phyloP scores from a whole-genome alignment of 2,329 filamentous ascomycete genomes.

The Phaeosphaeriaceae sp. region DNA sequence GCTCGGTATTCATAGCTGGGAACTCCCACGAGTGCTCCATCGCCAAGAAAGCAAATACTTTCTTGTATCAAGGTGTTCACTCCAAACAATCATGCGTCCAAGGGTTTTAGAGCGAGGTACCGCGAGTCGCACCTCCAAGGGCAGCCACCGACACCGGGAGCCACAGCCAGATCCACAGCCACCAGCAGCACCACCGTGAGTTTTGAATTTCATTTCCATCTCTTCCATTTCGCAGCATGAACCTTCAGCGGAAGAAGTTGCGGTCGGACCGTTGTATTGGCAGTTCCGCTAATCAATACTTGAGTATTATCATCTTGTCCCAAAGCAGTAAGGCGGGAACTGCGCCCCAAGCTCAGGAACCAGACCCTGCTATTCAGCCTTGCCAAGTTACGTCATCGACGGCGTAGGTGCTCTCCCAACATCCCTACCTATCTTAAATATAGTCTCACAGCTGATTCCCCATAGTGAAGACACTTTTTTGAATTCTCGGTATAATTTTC shows the following conservation, averaged over 20 bases:
- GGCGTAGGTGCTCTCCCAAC: conserved; percentile 21
- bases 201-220: neutral
- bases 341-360: conserved; percentile 26
- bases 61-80: neutral
- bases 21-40: neutral
- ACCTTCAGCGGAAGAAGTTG: no score
- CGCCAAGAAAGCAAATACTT: neutral
- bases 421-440: conserved; percentile 16
- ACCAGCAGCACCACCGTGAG: conserved; percentile 38
- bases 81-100: neutral
- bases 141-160: conserved; percentile 1
- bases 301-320: conserved; percentile 35
- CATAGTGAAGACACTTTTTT: conserved; percentile 5
- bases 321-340: conserved; percentile 18
- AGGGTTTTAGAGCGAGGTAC: neutral
- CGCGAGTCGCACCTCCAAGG: neutral
- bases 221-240: no score
- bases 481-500: conserved; percentile 14
- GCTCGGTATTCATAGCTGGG: neutral
- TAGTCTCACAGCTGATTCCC: conserved; percentile 1
- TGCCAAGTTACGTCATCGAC: conserved; percentile 30
- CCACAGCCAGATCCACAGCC: conserved; percentile 29
- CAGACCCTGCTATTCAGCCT: conserved; percentile 28
- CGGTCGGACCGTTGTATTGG: no score
- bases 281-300: conserved; percentile 7